Conservation (phyloP, 352 stramenopile genomes). For the Phytophthora pini region DNA sequence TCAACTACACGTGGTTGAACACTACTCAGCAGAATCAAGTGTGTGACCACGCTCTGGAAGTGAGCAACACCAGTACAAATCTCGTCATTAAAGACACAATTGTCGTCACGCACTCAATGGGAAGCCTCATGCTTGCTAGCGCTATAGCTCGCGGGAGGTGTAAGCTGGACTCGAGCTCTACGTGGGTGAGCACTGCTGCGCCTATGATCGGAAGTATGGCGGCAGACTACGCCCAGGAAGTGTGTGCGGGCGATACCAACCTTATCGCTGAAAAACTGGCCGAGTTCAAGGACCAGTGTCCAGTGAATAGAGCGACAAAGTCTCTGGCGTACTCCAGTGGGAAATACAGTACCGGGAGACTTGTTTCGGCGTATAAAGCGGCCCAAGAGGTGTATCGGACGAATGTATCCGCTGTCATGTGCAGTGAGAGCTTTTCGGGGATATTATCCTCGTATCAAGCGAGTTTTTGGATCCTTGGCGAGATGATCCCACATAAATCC, state of each 20-base stretch:
- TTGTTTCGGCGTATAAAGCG: slow-evolving; percentile 23
- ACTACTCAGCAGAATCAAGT: slow-evolving; percentile 29
- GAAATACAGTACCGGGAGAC: slow-evolving; percentile 10
- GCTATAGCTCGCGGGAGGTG: slow-evolving; percentile 29
- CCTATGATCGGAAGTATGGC: slow-evolving; percentile 35
- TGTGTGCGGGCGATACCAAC: slow-evolving; percentile 15
- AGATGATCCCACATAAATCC: slow-evolving; percentile 35
- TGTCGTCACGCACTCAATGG: slow-evolving; percentile 33
- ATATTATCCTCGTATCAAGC: slow-evolving; percentile 36
- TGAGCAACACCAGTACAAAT: slow-evolving; percentile 21
- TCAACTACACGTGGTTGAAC: slow-evolving; percentile 27
- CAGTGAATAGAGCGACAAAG: slow-evolving; percentile 11
- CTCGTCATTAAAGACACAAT: slow-evolving; percentile 25
- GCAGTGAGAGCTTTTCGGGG: slow-evolving; percentile 35
- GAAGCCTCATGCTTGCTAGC: slow-evolving; percentile 25
- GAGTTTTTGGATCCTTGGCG: slow-evolving; percentile 26
- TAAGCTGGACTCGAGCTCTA: slow-evolving; percentile 20
- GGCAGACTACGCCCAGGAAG: slow-evolving; percentile 18
- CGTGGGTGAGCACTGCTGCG: slow-evolving; percentile 39
- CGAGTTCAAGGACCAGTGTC: slow-evolving; percentile 18
- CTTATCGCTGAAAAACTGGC: slow-evolving; percentile 17
- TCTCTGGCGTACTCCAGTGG: slow-evolving; percentile 38
- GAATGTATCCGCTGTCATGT: slow-evolving; percentile 40
- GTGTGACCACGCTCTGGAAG: slow-evolving; percentile 14
- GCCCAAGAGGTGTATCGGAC: slow-evolving; percentile 31